phyloP scores from a whole-genome alignment of 768 basidiomycete genomes.

The Gloeophyllum trabeum region DNA sequence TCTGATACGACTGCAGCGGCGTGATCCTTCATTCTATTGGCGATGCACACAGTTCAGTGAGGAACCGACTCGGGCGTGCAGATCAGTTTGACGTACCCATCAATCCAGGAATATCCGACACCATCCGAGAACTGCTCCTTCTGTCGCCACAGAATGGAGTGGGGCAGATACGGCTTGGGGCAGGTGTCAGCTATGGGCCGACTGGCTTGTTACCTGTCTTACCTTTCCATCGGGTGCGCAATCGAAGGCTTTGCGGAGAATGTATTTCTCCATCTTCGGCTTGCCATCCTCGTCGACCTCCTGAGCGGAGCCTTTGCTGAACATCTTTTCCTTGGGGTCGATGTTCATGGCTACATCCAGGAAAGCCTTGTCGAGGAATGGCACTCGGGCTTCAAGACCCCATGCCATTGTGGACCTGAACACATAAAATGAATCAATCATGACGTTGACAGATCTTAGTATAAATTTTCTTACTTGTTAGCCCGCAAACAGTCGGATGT shows the following conservation, averaged over 20 bases:
- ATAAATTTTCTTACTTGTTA: constrained; percentile 62
- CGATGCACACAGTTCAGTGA: constrained; percentile 1
- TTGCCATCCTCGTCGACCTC: constrained; percentile 74
- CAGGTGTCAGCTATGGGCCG: neutral
- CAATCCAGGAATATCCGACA: constrained; percentile 98
- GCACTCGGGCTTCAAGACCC: constrained; percentile 97
- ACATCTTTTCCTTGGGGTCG: constrained; percentile 81
- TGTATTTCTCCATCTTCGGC: constrained; percentile 97
- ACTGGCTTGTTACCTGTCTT: neutral
- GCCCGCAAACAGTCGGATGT: constrained; percentile 95
- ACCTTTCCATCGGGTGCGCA: constrained; percentile 70
- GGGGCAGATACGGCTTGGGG: constrained; percentile 78
- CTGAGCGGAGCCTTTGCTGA: constrained; percentile 69
- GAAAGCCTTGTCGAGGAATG: constrained; percentile 96
- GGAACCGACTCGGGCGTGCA: neutral
- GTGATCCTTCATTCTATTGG: constrained; percentile 79
- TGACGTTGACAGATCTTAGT: constrained; percentile 2
- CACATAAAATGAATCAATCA: constrained; percentile 4
- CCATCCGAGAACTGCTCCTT: constrained; percentile 99
- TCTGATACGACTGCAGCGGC: constrained; percentile 70
- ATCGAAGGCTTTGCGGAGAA: constrained; percentile 94
- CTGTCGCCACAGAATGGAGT: constrained; percentile 94
- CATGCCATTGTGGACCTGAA: constrained; percentile 97
- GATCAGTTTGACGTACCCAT: constrained; percentile 45
- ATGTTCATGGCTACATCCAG: constrained; percentile 89